Evolutionary conservation across 805 yeast species (phyloP), one percentile per base, ranked within the genome.

Genomic region (Candida saitoana): DNA sequence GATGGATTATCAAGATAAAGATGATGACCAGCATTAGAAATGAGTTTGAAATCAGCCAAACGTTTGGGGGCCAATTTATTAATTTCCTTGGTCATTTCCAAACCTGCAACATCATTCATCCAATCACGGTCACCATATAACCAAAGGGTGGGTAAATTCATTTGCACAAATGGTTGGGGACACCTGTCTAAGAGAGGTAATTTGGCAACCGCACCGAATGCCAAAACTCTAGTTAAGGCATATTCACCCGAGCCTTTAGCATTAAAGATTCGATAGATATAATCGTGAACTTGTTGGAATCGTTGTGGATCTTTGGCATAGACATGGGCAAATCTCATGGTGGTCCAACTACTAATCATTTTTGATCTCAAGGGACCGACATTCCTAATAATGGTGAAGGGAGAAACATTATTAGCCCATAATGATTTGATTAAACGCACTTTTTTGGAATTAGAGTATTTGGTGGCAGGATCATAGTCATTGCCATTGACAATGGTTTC

Each of bases 111-210:
- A 40, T 69, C 75, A 46, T 77, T 76, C 87, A 82, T 82, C 88
- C 88, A 82, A 56, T 82, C 88, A 30, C 60, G 63, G 45, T 80
- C 86, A 7, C 88, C 88, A 51, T 82, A 82, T 18, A 80, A 47
- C 82, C 84, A 79, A 22, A 79, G 56, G 1, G 79, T 67, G 3
- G 79, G 79, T 12, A 76, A 48, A 45, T 53, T 38, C 70, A 59
- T 36, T 49, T 62, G 12, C 68, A 79, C 49, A 71, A 59, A 60
- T 44, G 48, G 54, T 32, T 58, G 54, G 1, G 75, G 75, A 38
- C 69, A 57, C 50, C 87, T 67, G 47, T 76, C 81, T 24, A 76
- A 48, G 34, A 82, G 57, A 2, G 88, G 87, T 31, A 76, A 56
- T 48, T 74, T 71, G 0, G 86, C 65, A 27, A 67, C 76, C 0